phyloP scores from a whole-genome alignment of 768 basidiomycete genomes.

The Suillus subaureus region DNA sequence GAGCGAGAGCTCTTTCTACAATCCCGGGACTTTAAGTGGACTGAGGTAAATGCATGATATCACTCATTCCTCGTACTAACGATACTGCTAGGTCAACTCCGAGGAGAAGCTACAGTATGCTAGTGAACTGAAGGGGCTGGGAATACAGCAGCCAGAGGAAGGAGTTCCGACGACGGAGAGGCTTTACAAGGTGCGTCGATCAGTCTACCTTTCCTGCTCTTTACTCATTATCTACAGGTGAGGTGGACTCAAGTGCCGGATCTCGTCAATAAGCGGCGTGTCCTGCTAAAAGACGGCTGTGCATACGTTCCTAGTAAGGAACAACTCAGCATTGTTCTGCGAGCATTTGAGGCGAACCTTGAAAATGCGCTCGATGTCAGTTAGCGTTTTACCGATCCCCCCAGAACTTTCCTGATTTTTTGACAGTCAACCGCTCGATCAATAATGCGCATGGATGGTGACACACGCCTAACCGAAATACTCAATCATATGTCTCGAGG shows the following conservation, averaged over 20 bases:
- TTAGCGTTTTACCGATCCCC: not conserved
- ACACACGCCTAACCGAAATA: slow-evolving; percentile 86
- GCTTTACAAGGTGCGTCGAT: slow-evolving; percentile 71
- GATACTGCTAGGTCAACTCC: slow-evolving; percentile 49
- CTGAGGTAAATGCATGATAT: slow-evolving; percentile 43
- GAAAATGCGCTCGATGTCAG: slow-evolving; percentile 76
- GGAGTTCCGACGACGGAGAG: not conserved
- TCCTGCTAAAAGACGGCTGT: slow-evolving; percentile 77
- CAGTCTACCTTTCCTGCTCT: not conserved
- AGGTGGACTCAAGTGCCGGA: slow-evolving; percentile 95
- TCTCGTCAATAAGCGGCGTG: slow-evolving; percentile 79
- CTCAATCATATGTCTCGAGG: slow-evolving; percentile 91
- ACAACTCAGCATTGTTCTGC: slow-evolving; percentile 82
- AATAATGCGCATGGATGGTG: slow-evolving; percentile 91
- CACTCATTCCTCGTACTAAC: slow-evolving; percentile 9
- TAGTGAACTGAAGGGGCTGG: slow-evolving; percentile 47
- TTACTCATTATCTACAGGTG: slow-evolving; percentile 55
- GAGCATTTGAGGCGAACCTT: slow-evolving; percentile 79
- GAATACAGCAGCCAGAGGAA: slow-evolving; percentile 9
- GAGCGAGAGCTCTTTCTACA: slow-evolving; percentile 71
- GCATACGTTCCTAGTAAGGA: slow-evolving; percentile 86
- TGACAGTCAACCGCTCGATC: slow-evolving; percentile 79
- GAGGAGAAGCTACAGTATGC: slow-evolving; percentile 55
- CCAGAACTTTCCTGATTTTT: slow-evolving; percentile 13
- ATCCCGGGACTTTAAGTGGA: slow-evolving; percentile 66